These are phyloP conservation scores for Boletus sp. DNA, from an alignment of 1,284 basidiomycete species.

Conservation along the genomic window DNA sequence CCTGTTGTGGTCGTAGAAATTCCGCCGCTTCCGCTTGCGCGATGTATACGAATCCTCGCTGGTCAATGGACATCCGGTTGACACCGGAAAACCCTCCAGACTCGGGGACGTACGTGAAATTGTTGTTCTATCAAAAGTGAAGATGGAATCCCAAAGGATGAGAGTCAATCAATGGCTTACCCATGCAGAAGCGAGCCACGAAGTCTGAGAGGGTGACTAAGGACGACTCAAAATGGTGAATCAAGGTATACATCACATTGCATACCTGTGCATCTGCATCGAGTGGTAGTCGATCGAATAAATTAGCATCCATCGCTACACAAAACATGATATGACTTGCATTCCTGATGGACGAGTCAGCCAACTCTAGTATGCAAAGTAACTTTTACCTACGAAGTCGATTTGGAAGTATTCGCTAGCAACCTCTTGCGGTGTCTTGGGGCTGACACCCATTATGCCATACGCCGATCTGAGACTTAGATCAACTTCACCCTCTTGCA, in stretches of 20 bases:
- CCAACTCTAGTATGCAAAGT: background rate
- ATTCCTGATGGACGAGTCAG: conserved; percentile 11
- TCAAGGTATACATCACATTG: background rate
- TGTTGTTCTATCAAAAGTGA: conserved; percentile 8
- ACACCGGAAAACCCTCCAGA: conserved; percentile 5
- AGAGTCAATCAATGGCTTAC: background rate
- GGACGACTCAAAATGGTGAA: background rate
- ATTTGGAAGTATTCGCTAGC: conserved; percentile 13
- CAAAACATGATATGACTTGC: conserved; percentile 4
- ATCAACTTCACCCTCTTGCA: conserved; percentile 10
- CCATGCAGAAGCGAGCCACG: conserved; percentile 12
- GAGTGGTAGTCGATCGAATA: background rate
- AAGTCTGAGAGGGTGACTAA: conserved; percentile 12
- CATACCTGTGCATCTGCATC: conserved; percentile 13
- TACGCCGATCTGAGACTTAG: conserved; percentile 13
- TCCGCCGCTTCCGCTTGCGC: conserved; percentile 1
- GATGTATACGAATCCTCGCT: conserved; percentile 11
- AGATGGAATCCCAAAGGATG: background rate
- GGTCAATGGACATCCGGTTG: conserved; percentile 6
- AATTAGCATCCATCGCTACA: background rate
- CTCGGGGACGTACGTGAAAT: conserved; percentile 10
- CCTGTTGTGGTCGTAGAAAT: conserved; percentile 10
- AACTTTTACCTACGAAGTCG: conserved; percentile 7
- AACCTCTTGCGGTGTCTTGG: conserved; percentile 10
- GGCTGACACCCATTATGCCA: conserved; percentile 8